Base-by-base conservation (phyloP, 176 grass and related monocot genomes). In the Avena atlantica region DNA sequence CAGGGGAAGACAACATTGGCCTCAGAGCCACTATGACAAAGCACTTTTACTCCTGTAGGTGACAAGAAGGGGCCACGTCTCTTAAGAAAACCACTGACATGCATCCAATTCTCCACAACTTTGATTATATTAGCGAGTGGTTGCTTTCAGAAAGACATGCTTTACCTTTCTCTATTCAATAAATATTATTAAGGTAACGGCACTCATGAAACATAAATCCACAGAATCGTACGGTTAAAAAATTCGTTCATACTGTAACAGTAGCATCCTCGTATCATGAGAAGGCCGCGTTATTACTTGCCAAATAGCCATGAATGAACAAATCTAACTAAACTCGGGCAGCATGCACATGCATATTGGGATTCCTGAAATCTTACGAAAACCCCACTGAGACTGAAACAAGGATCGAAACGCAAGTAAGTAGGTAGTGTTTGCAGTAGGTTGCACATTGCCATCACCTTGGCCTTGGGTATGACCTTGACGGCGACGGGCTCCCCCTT, bases 391-490 rank as follows among this genome's bases (percentile, higher is more conserved):
- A 47, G 68, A 69, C 12, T 2, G 58, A 47, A 75, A 69, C 12
- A 85, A 24, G 31, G 31, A 31, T 49, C 0, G 15, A 14, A 34
- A 23, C 1, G 40, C 12, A 10, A 42, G 63, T 66, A 50, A 20
- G 53, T 17, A 56, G 31, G 31, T 34, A 57, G 16, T 16, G 17
- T 27, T 51, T 87, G 48, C 87, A 65, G 27, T 12, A 48, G 12
- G 17, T 8, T 24, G 58, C 50, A 44, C 59, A 29, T 74, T 8
- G 19, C 24, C 44, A 0, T 85, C 52, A 95, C 93, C 93, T 95
- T 93, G 44, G 91, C 84, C 86, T 93, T 95, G 36, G 93, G 93
- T 55, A 95, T 95, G 87, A 95, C 91, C 82, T 95, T 95, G 71
- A 93, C 71, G 25, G 85, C 85, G 76, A 87, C 81, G 0, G 80